Evolutionary conservation across 176 grass and related monocot genomes (phyloP).

Genomic region (Oryza rufipogon): DNA sequence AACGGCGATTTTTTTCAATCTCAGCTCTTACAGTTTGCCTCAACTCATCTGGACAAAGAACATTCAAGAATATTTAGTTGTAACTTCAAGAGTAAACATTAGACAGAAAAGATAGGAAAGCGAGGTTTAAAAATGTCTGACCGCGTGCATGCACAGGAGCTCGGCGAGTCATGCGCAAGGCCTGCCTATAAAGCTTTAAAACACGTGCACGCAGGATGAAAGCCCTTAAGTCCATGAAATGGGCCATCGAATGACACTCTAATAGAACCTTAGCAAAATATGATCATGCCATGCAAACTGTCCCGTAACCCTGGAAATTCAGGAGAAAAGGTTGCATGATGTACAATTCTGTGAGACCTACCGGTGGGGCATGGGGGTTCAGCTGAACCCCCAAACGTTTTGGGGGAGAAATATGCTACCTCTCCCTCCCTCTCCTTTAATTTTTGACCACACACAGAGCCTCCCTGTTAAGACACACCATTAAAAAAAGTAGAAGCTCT

Average conservation of each 20-base stretch:
- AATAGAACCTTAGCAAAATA: neutral
- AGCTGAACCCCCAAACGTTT: too few species aligned
- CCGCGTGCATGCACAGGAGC: slow-evolving; percentile 66
- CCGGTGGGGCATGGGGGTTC: too few species aligned
- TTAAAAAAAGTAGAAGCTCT: too few species aligned
- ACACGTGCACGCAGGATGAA: slow-evolving; percentile 77
- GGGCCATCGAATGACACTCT: slow-evolving; percentile 47
- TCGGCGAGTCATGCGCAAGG: slow-evolving; percentile 51
- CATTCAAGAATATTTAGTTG: slow-evolving; percentile 30
- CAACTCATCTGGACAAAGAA: slow-evolving; percentile 69
- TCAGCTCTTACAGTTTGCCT: slow-evolving; percentile 69
- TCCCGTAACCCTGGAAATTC: too few species aligned
- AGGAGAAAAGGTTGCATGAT: neutral
- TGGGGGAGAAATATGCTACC: too few species aligned
- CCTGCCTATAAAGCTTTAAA: slow-evolving; percentile 82
- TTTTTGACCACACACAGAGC: too few species aligned
- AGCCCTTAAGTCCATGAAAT: slow-evolving; percentile 68
- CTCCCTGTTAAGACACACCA: too few species aligned
- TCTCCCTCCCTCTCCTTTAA: too few species aligned
- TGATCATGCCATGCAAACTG: slow-evolving; percentile 20
- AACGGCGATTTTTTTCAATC: slow-evolving; percentile 82
- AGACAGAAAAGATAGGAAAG: slow-evolving; percentile 7
- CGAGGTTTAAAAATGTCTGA: slow-evolving; percentile 35
- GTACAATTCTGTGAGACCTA: neutral
- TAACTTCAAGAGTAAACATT: slow-evolving; percentile 5